These are phyloP conservation scores for Blumeria hordei DNA, from an alignment of 2,329 filamentous ascomycete genomes.

Conservation along the genomic window DNA sequence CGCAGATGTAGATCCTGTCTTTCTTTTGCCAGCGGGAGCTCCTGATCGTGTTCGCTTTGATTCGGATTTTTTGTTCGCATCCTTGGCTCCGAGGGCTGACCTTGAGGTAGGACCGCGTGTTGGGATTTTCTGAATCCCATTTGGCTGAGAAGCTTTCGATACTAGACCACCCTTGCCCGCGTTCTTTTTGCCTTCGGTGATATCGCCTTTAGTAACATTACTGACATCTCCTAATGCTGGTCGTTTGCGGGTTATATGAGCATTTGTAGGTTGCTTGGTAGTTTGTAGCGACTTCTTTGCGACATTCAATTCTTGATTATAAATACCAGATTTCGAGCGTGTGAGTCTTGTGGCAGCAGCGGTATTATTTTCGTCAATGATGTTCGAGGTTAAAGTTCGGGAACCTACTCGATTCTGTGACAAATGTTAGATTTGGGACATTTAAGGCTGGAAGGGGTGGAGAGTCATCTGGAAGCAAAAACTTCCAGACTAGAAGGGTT, in stretches of 20 bases:
- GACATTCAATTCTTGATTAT: constrained; percentile 30
- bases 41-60: constrained; percentile 54
- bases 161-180: constrained; percentile 44
- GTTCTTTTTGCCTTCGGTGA: constrained; percentile 51
- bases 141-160: constrained; percentile 59
- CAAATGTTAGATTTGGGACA: constrained; percentile 17
- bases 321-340: constrained; percentile 68
- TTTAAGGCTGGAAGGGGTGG: background rate
- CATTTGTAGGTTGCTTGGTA: constrained; percentile 36
- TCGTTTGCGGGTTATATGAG: constrained; percentile 42
- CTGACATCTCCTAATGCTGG: constrained; percentile 80
- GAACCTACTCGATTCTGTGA: constrained; percentile 39
- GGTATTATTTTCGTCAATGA: constrained; percentile 74
- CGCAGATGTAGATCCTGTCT: constrained; percentile 32
- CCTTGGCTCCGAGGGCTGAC: constrained; percentile 39
- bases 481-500: constrained; percentile 4
- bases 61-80: constrained; percentile 39
- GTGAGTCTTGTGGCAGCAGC: constrained; percentile 52
- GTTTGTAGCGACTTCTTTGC: constrained; percentile 40
- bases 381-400: constrained; percentile 57
- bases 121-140: constrained; percentile 51
- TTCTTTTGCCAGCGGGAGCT: constrained; percentile 42
- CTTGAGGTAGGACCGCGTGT: constrained; percentile 33
- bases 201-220: constrained; percentile 68
- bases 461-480: background rate